phyloP scores from a whole-genome alignment of 164 flowering plant species.

The Kalanchoe fedtschenkoi region DNA sequence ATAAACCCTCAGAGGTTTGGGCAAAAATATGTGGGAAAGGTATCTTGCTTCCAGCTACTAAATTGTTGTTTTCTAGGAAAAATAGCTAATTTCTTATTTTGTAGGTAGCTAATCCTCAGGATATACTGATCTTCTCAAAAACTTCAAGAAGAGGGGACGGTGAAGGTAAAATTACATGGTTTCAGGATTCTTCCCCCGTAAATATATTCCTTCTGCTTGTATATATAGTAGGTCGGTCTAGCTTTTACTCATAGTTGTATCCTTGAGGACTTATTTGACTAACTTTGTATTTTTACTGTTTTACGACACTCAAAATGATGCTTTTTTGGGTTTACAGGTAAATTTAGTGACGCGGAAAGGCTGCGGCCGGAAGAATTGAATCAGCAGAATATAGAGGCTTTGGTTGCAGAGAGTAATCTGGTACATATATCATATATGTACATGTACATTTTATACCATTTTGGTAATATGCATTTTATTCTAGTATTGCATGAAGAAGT shows the following conservation, averaged over 20 bases:
- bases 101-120: conserved; percentile 99
- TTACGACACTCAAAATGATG: not conserved
- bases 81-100: conserved; percentile 12
- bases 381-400: conserved; percentile 95
- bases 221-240: not conserved
- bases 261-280: not conserved
- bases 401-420: conserved; percentile 93
- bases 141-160: conserved; percentile 43
- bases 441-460: not conserved
- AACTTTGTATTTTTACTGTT: not conserved
- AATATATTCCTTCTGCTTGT: not conserved
- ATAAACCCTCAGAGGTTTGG: conserved; percentile 99
- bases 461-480: not conserved
- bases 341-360: conserved; percentile 64
- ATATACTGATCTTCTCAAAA: conserved; percentile 93
- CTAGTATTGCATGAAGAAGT: not conserved
- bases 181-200: not conserved
- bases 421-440: conserved; percentile 33
- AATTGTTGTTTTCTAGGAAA: not conserved
- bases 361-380: conserved; percentile 96
- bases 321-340: conserved; percentile 30
- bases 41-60: conserved; percentile 14
- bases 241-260: not conserved
- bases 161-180: conserved; percentile 45
- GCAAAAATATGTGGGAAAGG: conserved; percentile 98